Conservation (phyloP, 2,329 filamentous ascomycete species). For the Epichloe scottii region DNA sequence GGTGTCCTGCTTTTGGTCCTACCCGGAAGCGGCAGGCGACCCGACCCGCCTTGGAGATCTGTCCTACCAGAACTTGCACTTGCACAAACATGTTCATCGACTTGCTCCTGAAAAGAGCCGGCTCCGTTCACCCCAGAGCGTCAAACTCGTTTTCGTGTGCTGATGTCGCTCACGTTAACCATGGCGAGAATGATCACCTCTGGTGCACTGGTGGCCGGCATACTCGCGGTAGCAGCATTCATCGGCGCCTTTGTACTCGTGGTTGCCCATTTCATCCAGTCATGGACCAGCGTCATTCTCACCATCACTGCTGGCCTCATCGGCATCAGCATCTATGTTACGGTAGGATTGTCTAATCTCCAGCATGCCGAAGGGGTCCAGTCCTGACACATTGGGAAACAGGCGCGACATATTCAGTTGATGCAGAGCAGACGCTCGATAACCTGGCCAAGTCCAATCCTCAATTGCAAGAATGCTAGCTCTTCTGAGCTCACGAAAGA, state of each 20-base stretch:
- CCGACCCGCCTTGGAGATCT: too few species aligned
- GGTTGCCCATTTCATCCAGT: neutral
- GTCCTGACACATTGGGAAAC: neutral
- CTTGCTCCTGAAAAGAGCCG: too few species aligned
- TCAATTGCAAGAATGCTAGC: neutral
- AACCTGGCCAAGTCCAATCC: slow-evolving; percentile 7
- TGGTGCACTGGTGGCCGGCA: neutral
- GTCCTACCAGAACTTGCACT: too few species aligned
- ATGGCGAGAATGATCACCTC: neutral
- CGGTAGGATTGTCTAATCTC: slow-evolving; percentile 12
- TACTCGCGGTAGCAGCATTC: neutral
- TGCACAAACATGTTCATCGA: too few species aligned
- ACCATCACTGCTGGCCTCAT: slow-evolving; percentile 11
- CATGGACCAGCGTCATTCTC: slow-evolving; percentile 3
- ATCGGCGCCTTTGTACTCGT: neutral
- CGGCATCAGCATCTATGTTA: slow-evolving; percentile 16
- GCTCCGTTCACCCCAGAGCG: too few species aligned
- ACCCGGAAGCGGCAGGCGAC: too few species aligned
- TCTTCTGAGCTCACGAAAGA: slow-evolving; percentile 10
- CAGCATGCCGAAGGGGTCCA: neutral
- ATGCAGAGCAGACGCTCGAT: slow-evolving; percentile 9
- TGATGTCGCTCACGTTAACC: neutral
- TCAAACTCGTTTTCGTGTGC: neutral
- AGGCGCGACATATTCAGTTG: slow-evolving; percentile 21
- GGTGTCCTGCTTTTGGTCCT: too few species aligned